A percentile compares a stretch with the other conserved stretches of the same genome.
Evolutionary conservation across 768 basidiomycete species (phyloP).

Genomic region (Gloeostereum incarnatum): DNA sequence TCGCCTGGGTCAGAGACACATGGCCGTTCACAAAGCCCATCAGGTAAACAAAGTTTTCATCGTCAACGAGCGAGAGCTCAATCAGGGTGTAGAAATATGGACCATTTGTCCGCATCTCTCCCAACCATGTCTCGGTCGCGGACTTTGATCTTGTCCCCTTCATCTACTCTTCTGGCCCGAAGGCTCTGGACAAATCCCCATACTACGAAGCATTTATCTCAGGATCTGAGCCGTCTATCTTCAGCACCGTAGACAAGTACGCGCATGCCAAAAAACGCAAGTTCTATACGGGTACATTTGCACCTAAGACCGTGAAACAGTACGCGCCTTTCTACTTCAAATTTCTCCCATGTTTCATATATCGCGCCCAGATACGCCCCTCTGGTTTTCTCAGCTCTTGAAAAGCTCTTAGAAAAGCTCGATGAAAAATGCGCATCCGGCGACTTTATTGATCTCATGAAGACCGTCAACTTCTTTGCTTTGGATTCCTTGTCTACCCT

Average conservation of each 20-base stretch:
- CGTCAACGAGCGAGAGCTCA: neutral
- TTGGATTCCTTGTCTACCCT: constrained; percentile 23
- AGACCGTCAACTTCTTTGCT: constrained; percentile 24
- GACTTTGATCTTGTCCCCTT: constrained; percentile 15
- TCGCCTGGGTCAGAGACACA: constrained; percentile 16
- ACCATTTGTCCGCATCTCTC: constrained; percentile 19
- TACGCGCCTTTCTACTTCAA: too few relatives aligned
- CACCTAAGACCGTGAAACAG: constrained; percentile 11
- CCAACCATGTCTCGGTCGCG: constrained; percentile 22
- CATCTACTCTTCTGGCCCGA: constrained; percentile 21
- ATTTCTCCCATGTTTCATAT: too few relatives aligned
- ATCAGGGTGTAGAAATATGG: constrained; percentile 15
- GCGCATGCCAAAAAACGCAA: constrained; percentile 22
- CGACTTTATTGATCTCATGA: constrained; percentile 14
- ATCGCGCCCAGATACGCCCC: too few relatives aligned
- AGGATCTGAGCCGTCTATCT: constrained; percentile 17
- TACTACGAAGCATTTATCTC: constrained; percentile 23
- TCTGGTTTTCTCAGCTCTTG: constrained; percentile 12
- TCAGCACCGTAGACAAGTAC: constrained; percentile 19
- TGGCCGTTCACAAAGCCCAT: constrained; percentile 19
- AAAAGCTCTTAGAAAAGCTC: constrained; percentile 11
- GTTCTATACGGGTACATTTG: constrained; percentile 22
- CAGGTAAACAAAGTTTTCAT: constrained; percentile 9
- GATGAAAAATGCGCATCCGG: constrained; percentile 12
- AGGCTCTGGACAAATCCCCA: constrained; percentile 18